phyloP scores from a whole-genome alignment of 2,329 filamentous ascomycete species.

The Penicillium decumbens region DNA sequence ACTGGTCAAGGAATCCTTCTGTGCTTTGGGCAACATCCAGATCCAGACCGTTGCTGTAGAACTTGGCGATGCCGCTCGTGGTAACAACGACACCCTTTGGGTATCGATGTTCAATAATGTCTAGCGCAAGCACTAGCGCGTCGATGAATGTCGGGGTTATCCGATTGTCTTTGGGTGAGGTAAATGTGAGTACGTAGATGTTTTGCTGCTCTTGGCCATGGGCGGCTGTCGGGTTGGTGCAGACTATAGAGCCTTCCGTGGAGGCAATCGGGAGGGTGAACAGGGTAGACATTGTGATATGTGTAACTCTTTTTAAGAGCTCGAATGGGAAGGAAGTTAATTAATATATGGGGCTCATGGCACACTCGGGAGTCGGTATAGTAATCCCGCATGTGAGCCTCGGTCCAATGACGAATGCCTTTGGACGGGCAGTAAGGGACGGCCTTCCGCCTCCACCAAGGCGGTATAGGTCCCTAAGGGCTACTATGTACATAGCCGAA shows the following conservation, averaged over 20 bases:
- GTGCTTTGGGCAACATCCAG: constrained; percentile 60
- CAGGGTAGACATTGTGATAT: constrained; percentile 39
- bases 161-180: constrained; percentile 69
- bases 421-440: too few species aligned
- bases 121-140: constrained; percentile 65
- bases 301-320: background rate
- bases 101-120: constrained; percentile 66
- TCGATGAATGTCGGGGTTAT: constrained; percentile 65
- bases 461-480: too few species aligned
- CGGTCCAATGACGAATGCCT: background rate
- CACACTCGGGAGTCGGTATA: background rate
- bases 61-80: constrained; percentile 69
- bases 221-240: constrained; percentile 54
- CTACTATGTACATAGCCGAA: too few species aligned
- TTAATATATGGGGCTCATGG: background rate
- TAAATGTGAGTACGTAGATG: constrained; percentile 70
- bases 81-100: constrained; percentile 71
- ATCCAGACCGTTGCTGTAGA: constrained; percentile 81
- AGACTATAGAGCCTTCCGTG: constrained; percentile 56
- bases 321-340: background rate
- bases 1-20: constrained; percentile 57
- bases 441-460: too few species aligned
- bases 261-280: constrained; percentile 58
- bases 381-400: background rate
- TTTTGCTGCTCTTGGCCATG: constrained; percentile 27